A percentile compares a stretch with the other conserved stretches of the same genome.
These are phyloP conservation scores for Amanita polypyramis DNA, from an alignment of 768 basidiomycete species.

Conservation along the genomic window DNA sequence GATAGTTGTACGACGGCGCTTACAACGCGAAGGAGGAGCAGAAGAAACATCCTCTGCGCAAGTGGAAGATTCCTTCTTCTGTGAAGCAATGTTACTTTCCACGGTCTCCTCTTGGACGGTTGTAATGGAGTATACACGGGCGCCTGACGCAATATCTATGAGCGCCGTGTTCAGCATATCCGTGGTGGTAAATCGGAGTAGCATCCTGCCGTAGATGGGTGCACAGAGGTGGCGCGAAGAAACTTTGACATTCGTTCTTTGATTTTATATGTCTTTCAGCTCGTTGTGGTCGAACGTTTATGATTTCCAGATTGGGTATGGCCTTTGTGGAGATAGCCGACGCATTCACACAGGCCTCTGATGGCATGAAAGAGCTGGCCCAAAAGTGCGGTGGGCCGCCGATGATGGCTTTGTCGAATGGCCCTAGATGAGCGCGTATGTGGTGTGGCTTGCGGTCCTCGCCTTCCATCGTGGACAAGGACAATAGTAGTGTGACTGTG, in stretches of 20 bases:
- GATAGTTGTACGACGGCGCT: constrained; percentile 28
- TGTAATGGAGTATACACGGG: constrained; percentile 36
- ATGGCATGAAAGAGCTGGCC: background rate
- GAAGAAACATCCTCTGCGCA: constrained; percentile 12
- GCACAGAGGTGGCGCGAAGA: constrained; percentile 3
- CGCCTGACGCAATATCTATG: constrained; percentile 40
- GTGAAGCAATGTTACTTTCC: background rate
- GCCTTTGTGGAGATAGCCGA: constrained; percentile 25
- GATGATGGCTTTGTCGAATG: background rate
- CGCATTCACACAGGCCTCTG: background rate
- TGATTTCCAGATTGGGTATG: constrained; percentile 35
- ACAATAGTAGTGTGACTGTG: too few relatives aligned
- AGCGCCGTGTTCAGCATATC: constrained; percentile 51
- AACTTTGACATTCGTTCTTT: constrained; percentile 3
- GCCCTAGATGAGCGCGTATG: background rate
- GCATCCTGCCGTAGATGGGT: constrained; percentile 24
- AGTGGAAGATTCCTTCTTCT: constrained; percentile 5
- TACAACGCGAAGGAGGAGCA: constrained; percentile 7
- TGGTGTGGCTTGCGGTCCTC: background rate
- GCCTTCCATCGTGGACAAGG: background rate
- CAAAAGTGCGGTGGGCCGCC: background rate
- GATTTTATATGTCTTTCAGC: constrained; percentile 13
- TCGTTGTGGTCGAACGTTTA: constrained; percentile 28
- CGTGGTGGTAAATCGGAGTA: constrained; percentile 46
- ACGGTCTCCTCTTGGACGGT: constrained; percentile 22